Percentiles rank a stretch among this genome's conserved stretches.
Conservation (phyloP, 306 rosid species). For the Nissolia schottii region DNA sequence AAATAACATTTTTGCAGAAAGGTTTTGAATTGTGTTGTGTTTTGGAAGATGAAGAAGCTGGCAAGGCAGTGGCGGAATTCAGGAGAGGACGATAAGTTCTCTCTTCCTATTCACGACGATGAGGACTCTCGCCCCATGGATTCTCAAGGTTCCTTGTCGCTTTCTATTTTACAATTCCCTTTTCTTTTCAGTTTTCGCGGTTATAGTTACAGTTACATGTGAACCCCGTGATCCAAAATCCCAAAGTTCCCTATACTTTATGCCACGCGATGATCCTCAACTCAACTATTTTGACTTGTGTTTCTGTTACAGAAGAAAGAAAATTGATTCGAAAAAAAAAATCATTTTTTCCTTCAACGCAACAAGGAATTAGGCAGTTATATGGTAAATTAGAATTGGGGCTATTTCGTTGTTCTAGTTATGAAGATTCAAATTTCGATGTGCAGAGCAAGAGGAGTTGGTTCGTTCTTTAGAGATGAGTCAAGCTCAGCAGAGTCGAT, state of each 20-base stretch:
- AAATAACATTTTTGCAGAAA: too few species aligned
- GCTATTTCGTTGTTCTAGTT: not conserved
- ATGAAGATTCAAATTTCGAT: slow-evolving; percentile 4
- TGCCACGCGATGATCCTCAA: not conserved
- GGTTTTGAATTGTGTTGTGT: too few species aligned
- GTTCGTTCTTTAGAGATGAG: slow-evolving; percentile 64
- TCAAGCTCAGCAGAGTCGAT: slow-evolving; percentile 64
- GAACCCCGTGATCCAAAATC: not conserved
- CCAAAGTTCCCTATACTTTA: not conserved
- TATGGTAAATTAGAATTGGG: not conserved
- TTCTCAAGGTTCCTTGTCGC: slow-evolving; percentile 42
- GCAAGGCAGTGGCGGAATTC: slow-evolving; percentile 50
- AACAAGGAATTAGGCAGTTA: not conserved
- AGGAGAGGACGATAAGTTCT: slow-evolving; percentile 22
- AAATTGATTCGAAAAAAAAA: not conserved
- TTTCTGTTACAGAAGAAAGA: not conserved
- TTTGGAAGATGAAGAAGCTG: slow-evolving; percentile 59
- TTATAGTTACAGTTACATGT: too few species aligned
- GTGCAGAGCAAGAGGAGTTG: slow-evolving; percentile 73
- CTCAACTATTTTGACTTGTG: not conserved
- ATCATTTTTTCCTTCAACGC: not conserved
- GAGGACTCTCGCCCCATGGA: slow-evolving; percentile 67
- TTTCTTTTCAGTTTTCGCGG: not conserved
- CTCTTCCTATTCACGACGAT: slow-evolving; percentile 69
- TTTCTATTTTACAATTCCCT: not conserved